These are phyloP conservation scores for Camillea tinctor DNA, from an alignment of 2,329 filamentous ascomycete genomes.

Conservation along the genomic window DNA sequence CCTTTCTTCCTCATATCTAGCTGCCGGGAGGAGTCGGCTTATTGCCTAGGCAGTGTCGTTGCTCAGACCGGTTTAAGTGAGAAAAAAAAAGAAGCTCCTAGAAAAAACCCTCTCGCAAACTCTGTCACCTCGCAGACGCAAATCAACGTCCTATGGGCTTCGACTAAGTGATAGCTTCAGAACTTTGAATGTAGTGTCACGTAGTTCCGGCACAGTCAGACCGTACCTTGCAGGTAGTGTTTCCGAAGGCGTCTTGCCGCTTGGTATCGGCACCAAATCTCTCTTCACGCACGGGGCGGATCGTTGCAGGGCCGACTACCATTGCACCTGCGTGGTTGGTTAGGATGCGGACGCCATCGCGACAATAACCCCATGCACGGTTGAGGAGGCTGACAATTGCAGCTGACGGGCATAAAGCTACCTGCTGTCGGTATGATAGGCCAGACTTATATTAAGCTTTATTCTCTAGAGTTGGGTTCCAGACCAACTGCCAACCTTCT, in stretches of 20 bases:
- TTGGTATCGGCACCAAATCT: neutral
- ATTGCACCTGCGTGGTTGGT: neutral
- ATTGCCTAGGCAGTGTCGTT: neutral
- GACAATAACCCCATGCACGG: neutral
- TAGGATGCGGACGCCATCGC: neutral
- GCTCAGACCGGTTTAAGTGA: neutral
- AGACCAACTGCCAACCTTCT: slow-evolving; percentile 1
- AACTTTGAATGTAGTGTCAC: slow-evolving; percentile 12
- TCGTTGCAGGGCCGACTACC: neutral
- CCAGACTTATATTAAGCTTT: neutral
- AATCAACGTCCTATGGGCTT: neutral
- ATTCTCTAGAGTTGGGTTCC: slow-evolving; percentile 1
- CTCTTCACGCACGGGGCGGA: neutral
- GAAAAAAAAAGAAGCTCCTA: too few species aligned
- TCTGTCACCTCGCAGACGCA: neutral
- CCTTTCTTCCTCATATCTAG: neutral
- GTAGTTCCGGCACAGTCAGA: slow-evolving; percentile 2
- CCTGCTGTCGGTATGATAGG: neutral
- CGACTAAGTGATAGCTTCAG: slow-evolving; percentile 1
- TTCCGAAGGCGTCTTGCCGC: neutral
- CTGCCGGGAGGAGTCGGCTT: too few species aligned
- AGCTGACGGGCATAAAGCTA: neutral
- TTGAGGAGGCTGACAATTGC: neutral
- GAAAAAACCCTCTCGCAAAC: neutral
- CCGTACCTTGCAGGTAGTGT: slow-evolving; percentile 9